phyloP scores from a whole-genome alignment of 805 yeast species.

The Kazachstania africana region DNA sequence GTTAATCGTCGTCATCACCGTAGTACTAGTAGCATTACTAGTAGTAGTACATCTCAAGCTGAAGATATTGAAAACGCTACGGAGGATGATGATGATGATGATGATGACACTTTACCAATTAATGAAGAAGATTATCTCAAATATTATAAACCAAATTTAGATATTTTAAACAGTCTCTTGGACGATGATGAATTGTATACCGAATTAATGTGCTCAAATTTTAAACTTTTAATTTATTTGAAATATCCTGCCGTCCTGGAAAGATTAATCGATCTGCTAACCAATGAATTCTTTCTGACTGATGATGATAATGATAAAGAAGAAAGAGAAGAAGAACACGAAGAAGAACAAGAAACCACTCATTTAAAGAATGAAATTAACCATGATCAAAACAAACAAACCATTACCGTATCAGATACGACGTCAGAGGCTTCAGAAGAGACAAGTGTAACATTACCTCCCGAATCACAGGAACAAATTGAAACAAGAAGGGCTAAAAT shows the following conservation, averaged over 20 bases:
- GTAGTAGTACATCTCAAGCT: not conserved
- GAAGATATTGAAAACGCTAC: not conserved
- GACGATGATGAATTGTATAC: slow-evolving; percentile 67
- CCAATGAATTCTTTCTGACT: slow-evolving; percentile 29
- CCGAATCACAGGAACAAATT: slow-evolving; percentile 29
- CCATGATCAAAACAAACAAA: slow-evolving; percentile 3
- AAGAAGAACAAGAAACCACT: not conserved
- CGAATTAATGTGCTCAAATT: slow-evolving; percentile 58
- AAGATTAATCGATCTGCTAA: slow-evolving; percentile 56
- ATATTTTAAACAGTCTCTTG: slow-evolving; percentile 42
- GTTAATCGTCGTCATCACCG: no score
- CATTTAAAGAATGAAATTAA: not conserved
- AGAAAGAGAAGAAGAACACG: slow-evolving; percentile 1
- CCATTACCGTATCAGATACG: slow-evolving; percentile 4
- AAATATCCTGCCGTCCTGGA: slow-evolving; percentile 68
- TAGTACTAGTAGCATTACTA: not conserved
- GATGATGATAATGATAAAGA: slow-evolving; percentile 6
- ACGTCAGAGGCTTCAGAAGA: slow-evolving; percentile 19
- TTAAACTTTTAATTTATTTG: slow-evolving; percentile 64
- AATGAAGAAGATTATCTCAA: slow-evolving; percentile 24
- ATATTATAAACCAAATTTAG: slow-evolving; percentile 30
- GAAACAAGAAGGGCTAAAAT: slow-evolving; percentile 42
- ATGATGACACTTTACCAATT: slow-evolving; percentile 21
- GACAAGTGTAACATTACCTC: slow-evolving; percentile 23
- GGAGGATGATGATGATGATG: slow-evolving; percentile 17